Percentiles rank a stretch among this genome's conserved stretches.
These are phyloP conservation scores for Coriaria nepalensis DNA, from an alignment of 306 rosid genomes.

Conservation along the genomic window DNA sequence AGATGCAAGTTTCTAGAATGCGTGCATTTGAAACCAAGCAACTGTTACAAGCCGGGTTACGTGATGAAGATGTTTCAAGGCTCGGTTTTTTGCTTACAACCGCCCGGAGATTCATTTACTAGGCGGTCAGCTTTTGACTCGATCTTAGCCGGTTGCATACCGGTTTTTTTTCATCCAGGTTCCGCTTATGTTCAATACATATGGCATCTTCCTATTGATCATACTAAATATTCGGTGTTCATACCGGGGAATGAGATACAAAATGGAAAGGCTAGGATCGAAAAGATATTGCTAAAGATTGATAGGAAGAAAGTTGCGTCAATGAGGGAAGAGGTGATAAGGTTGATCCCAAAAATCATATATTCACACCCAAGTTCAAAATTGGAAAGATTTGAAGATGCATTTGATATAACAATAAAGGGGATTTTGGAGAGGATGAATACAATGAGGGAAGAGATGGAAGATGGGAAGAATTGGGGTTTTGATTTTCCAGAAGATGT, in stretches of 20 bases:
- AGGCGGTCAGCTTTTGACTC: constrained; percentile 65
- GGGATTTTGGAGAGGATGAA: constrained; percentile 61
- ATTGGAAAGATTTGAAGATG: constrained; percentile 44
- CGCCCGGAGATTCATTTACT: constrained; percentile 68
- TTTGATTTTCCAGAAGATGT: no score
- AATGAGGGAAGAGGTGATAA: constrained; percentile 70
- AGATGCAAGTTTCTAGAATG: constrained; percentile 55
- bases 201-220: constrained; percentile 60
- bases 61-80: constrained; percentile 46
- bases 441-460: no score
- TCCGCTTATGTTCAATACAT: constrained; percentile 66
- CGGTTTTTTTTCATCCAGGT: constrained; percentile 79
- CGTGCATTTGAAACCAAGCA: constrained; percentile 27
- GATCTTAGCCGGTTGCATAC: constrained; percentile 47
- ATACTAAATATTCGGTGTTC: constrained; percentile 50
- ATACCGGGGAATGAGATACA: constrained; percentile 51
- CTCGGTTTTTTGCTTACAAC: constrained; percentile 55
- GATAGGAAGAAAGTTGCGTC: constrained; percentile 30
- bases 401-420: constrained; percentile 60
- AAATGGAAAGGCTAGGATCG: constrained; percentile 37
- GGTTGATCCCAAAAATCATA: constrained; percentile 47
- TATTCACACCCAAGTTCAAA: constrained; percentile 52
- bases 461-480: no score
- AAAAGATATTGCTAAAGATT: constrained; percentile 35
- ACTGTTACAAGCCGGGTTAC: constrained; percentile 48